Evolutionary conservation across 371 early-diverging fungal genomes (phyloP), one percentile per base, ranked within the genome.

Genomic region (Fennellomyces sp.): DNA sequence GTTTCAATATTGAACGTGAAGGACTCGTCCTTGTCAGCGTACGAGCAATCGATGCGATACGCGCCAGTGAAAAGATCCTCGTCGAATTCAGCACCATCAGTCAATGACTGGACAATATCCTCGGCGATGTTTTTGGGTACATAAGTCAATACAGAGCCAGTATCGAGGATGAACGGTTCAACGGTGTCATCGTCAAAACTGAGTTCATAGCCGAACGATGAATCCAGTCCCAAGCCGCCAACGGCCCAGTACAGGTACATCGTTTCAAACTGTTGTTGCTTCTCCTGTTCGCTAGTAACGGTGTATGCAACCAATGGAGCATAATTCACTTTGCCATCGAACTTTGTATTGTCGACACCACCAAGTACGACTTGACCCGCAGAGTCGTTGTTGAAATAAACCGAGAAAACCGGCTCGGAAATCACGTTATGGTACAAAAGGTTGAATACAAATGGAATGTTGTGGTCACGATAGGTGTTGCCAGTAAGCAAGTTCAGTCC

Each of bases 301-400:
- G 17, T 17, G n/a, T 45, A 45, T 1, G 45, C 19, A 6, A 66
- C 39, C 2, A 70, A 57, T 2, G 70, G 72, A 17, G 65, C 33
- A 41, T 80, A 85, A 23, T 64, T 60, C 17, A 85, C 25, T 7
- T 50, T 39, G 19, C 85, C 86, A 2, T 61, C 66, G 53, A 69
- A 82, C 48, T 76, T 75, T 45, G 69, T 39, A n/a, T 60, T 55
- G 52, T 88, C 83, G 36, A 75, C 72, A 0, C 78, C 84, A 11
- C 83, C 84, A 23, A 68, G 19, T 0, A 31, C 35, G 5, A 72
- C 26, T 47, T 72, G 63, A n/a, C 65, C 68, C 3, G 26, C 15
- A 17, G 31, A 25, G 17, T 55, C 30, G 38, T 26, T 29, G 30
- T 69, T 69, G 15, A 76, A 42, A 38, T 69, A 71, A 21, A 76